Conservation (phyloP, 192 early-diverging fungal species). For the Coemansia sp. region DNA sequence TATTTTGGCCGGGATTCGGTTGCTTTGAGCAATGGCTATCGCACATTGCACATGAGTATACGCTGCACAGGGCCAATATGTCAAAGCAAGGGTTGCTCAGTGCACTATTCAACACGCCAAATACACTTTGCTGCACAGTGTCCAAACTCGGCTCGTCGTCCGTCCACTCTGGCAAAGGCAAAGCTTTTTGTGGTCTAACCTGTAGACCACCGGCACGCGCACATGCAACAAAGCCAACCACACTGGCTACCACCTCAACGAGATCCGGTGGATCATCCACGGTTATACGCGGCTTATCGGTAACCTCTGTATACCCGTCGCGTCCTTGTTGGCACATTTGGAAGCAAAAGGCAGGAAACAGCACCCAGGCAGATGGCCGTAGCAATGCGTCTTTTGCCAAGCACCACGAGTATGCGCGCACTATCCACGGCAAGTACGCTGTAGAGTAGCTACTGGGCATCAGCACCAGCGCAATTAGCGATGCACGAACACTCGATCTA, state of each 20-base stretch:
- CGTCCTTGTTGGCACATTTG: conserved; percentile 1
- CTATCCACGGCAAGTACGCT: conserved; percentile 20
- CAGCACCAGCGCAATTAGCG: conserved; percentile 13
- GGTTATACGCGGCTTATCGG: conserved; percentile 20
- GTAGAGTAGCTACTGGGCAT: conserved; percentile 13
- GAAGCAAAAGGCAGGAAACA: conserved; percentile 41
- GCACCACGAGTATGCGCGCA: conserved; percentile 18
- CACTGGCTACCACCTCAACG: conserved; percentile 32
- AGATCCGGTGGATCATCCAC: conserved; percentile 38
- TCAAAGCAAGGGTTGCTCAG: background rate
- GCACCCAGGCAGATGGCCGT: conserved; percentile 31
- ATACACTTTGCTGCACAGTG: background rate
- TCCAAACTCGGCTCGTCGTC: background rate
- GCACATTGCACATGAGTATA: conserved; percentile 12
- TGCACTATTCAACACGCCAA: background rate
- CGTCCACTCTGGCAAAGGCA: background rate
- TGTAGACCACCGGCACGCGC: conserved; percentile 36
- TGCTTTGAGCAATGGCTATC: background rate
- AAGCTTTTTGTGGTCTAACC: background rate
- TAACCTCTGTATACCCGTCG: conserved; percentile 16
- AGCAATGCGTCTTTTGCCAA: conserved; percentile 21
- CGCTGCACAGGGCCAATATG: background rate
- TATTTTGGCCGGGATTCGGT: background rate
- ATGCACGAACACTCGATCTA: background rate
- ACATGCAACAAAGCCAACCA: conserved; percentile 38